phyloP scores from a whole-genome alignment of 768 basidiomycete genomes.

The Daedaleopsis nitida region DNA sequence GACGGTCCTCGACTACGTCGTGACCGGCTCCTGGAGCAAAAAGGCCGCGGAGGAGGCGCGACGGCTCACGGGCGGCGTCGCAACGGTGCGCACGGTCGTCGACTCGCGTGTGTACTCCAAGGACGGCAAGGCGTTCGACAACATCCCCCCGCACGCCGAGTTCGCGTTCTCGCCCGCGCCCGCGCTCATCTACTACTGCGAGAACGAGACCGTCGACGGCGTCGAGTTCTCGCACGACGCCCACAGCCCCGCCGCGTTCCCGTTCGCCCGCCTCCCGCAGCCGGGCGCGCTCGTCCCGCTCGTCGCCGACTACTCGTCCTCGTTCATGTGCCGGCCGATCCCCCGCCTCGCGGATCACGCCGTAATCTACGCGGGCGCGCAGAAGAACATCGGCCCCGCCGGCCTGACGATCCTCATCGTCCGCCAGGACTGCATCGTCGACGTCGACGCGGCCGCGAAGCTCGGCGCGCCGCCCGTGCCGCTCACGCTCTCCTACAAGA shows the following conservation, averaged over 20 bases:
- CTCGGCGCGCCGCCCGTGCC: conserved; percentile 80
- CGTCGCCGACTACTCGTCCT: conserved; percentile 94
- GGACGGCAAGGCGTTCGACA: conserved; percentile 73
- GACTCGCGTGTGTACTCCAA: conserved; percentile 65
- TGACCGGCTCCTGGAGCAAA: conserved; percentile 92
- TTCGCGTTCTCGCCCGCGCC: conserved; percentile 82
- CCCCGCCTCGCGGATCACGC: conserved; percentile 87
- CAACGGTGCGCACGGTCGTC: conserved; percentile 64
- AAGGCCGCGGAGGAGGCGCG: conserved; percentile 84
- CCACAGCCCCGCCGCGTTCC: conserved; percentile 68
- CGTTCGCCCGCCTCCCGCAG: conserved; percentile 68
- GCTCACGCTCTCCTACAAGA: conserved; percentile 79
- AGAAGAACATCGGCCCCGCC: conserved; percentile 97
- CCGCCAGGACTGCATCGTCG: conserved; percentile 91
- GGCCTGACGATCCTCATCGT: conserved; percentile 94
- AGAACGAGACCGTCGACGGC: conserved; percentile 98
- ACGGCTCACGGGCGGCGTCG: conserved; percentile 55
- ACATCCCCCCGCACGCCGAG: conserved; percentile 70
- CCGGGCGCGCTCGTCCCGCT: conserved; percentile 67
- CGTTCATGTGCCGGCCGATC: conserved; percentile 95
- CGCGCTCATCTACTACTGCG: conserved; percentile 96
- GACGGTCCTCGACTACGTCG: conserved; percentile 79
- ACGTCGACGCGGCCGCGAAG: conserved; percentile 75
- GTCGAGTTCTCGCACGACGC: conserved; percentile 76
- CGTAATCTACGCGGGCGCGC: conserved; percentile 93